Evolutionary conservation across 768 basidiomycete genomes (phyloP), one percentile per base, ranked within the genome.

Genomic region (Suillus clintonianus): DNA sequence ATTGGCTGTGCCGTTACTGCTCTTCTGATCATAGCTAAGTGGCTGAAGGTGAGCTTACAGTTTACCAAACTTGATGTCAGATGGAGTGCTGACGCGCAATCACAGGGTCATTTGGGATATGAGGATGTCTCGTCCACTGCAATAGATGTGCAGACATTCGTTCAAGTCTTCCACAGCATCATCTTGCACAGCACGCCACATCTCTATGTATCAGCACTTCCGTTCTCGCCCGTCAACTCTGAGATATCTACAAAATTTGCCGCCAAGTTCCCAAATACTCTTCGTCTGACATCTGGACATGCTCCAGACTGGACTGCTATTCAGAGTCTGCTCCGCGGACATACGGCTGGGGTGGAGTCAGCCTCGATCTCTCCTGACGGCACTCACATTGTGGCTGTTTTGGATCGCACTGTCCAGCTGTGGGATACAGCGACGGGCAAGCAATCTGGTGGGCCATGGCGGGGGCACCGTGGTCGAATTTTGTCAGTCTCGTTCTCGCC

Each of bases 171-270:
- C 41, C 45, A 13, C 22, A 30, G 30, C 34, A 39, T 57, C 13
- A 69, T 72, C 15, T 22, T 61, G 14, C 60, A 70, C 22, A 69
- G 67, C 64, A 65, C 62, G 2, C 72, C 71, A 10, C 72, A 73
- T 51, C 67, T 73, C 13, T 73, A 73, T 57, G 17, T 73, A 17
- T 73, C 71, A 37, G 71, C 67, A 1, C 42, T 74, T 4, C 70
- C 71, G 14, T 72, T 74, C 61, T 57, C 61, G 22, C 72, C 71
- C 37, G 17, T 37, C 34, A 55, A 62, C 76, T 80, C 22, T 62
- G 69, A 36, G 72, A 74, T 68, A 68, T 57, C 36, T 11, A 13
- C 9, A 17, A 22, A 30, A 9, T 63, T 63, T 10, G 0, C 34
- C 9, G 19, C 24, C 27, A 54, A 22, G 3, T 51, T 36, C 36